Conservation (phyloP, 208 protist species). For the Trypanosoma cruzi region DNA sequence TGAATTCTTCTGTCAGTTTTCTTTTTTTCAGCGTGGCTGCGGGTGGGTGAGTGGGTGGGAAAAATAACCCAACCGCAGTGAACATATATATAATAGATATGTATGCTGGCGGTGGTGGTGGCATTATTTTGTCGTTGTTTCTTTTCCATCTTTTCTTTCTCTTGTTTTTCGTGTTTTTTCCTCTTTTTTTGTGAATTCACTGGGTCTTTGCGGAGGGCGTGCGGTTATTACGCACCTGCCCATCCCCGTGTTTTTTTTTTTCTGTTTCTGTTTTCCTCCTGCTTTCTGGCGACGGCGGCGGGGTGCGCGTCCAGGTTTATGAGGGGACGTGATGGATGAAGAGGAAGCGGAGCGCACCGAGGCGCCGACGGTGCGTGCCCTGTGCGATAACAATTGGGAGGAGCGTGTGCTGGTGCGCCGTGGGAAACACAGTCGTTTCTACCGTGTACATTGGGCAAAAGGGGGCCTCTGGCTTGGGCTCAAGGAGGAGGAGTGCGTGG, state of each 20-base stretch:
- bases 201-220: too few species aligned
- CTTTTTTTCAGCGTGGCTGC: not conserved
- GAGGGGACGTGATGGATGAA: not conserved
- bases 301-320: not conserved
- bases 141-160: too few species aligned
- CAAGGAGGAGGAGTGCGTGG: slow-evolving; percentile 45
- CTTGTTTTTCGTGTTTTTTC: too few species aligned
- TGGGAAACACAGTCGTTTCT: slow-evolving; percentile 40
- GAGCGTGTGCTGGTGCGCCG: slow-evolving; percentile 22
- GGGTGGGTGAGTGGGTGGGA: not conserved
- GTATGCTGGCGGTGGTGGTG: too few species aligned
- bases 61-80: too few species aligned
- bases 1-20: not conserved
- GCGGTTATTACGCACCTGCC: too few species aligned
- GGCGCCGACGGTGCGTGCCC: not conserved
- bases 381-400: not conserved
- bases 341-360: not conserved
- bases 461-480: slow-evolving; percentile 30
- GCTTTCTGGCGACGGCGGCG: too few species aligned
- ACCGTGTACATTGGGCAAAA: slow-evolving; percentile 31
- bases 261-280: too few species aligned
- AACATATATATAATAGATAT: too few species aligned
- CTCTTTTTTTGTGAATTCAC: too few species aligned
- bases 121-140: too few species aligned
- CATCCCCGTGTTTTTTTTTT: too few species aligned